phyloP scores from a whole-genome alignment of 352 stramenopile genomes.

The Globisporangium cylindrosporum region DNA sequence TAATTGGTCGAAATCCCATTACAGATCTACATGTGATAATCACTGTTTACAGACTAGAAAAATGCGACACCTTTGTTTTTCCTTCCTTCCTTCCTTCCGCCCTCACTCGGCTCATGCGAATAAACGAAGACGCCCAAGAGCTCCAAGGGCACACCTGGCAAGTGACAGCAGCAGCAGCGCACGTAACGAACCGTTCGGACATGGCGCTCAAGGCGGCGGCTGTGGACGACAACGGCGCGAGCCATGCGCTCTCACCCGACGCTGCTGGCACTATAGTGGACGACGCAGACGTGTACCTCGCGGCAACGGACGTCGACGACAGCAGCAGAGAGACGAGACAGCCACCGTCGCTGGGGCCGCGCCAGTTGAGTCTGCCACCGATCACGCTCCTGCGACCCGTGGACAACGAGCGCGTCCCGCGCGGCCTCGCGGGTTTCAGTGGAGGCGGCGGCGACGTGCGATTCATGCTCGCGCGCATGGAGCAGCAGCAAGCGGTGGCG shows the following conservation, averaged over 20 bases:
- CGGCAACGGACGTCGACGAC: neutral
- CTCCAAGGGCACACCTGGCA: too few species aligned
- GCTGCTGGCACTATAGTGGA: neutral
- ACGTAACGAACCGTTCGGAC: too few species aligned
- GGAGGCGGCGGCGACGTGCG: neutral
- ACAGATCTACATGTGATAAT: too few species aligned
- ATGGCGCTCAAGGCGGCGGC: neutral
- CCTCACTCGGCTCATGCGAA: too few species aligned
- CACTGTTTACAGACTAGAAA: too few species aligned
- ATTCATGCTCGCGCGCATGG: slow-evolving; percentile 5
- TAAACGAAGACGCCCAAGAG: too few species aligned
- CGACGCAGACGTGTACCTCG: slow-evolving; percentile 16
- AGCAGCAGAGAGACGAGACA: neutral
- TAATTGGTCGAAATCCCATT: too few species aligned
- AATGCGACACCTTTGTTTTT: too few species aligned
- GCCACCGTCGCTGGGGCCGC: neutral
- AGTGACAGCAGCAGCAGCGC: too few species aligned
- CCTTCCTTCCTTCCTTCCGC: too few species aligned
- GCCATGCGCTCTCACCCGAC: neutral
- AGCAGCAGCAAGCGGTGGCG: neutral
- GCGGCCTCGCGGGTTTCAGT: neutral
- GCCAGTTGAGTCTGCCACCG: slow-evolving; percentile 11
- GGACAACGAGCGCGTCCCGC: neutral
- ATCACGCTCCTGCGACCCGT: slow-evolving; percentile 10
- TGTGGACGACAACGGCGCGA: neutral